These are phyloP conservation scores for Diplogelasinospora grovesii DNA, from an alignment of 495 filamentous ascomycete species.

Conservation along the genomic window DNA sequence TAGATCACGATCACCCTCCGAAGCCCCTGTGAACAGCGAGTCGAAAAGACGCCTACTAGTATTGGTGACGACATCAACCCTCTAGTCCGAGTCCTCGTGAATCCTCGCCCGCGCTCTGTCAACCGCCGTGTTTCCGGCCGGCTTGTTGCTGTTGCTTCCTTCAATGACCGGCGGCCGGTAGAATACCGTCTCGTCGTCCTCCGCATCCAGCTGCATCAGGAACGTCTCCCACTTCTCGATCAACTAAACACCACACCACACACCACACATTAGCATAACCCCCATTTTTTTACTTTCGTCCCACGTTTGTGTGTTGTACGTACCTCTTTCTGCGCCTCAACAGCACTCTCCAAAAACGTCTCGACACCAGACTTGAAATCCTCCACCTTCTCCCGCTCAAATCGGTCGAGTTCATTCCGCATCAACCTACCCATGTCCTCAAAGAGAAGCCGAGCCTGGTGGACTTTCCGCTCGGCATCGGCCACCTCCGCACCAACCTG, in stretches of 20 bases:
- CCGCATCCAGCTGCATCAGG: slow-evolving; percentile 86
- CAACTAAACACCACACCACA: slow-evolving; percentile 66
- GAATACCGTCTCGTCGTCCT: slow-evolving; percentile 77
- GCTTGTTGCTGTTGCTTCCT: slow-evolving; percentile 37
- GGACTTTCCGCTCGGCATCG: slow-evolving; percentile 89
- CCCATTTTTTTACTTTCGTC: no score
- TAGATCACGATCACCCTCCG: no score
- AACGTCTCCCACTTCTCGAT: slow-evolving; percentile 99
- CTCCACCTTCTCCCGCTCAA: slow-evolving; percentile 96
- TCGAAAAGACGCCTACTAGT: no score
- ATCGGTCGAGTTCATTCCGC: slow-evolving; percentile 83
- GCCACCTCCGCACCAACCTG: slow-evolving; percentile 86
- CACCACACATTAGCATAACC: no score
- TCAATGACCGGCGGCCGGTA: slow-evolving; percentile 56
- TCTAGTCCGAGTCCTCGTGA: slow-evolving; percentile 46
- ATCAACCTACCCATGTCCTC: slow-evolving; percentile 97
- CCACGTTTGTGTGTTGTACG: no score
- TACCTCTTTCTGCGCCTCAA: slow-evolving; percentile 98
- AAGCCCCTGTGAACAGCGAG: no score
- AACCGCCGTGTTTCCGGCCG: slow-evolving; percentile 41
- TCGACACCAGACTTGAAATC: slow-evolving; percentile 98
- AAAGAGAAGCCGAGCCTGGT: slow-evolving; percentile 82
- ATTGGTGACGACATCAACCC: no score
- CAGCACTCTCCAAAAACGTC: slow-evolving; percentile 91
- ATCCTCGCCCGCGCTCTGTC: slow-evolving; percentile 45